Conservation (phyloP, 75 land plant genomes). For the Picea glauca region DNA sequence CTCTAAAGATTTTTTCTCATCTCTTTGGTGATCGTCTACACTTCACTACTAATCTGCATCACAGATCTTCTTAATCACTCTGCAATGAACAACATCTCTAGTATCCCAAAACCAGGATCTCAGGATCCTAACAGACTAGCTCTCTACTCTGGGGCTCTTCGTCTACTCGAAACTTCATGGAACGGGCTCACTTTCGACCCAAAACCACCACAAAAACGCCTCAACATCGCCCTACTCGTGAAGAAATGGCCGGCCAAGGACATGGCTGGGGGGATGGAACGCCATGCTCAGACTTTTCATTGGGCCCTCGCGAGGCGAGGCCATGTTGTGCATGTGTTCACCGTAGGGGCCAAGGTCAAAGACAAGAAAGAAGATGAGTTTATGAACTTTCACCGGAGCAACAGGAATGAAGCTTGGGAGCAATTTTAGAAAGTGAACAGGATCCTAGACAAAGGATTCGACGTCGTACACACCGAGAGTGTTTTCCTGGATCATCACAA, state of each 20-base stretch:
- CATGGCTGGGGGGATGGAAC: constrained; percentile 67
- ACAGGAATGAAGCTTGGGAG: constrained; percentile 21
- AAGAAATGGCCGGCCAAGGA: constrained; percentile 66
- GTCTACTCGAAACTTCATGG: constrained; percentile 44
- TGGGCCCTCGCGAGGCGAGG: constrained; percentile 60
- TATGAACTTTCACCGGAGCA: background rate
- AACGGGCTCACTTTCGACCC: constrained; percentile 52
- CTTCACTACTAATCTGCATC: too few relatives aligned
- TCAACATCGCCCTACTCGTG: constrained; percentile 63
- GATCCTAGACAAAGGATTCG: background rate
- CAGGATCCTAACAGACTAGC: too few relatives aligned
- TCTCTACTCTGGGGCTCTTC: constrained; percentile 53
- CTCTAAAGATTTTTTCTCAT: too few relatives aligned
- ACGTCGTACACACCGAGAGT: constrained; percentile 26
- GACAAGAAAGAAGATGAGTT: too few relatives aligned
- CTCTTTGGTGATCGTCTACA: too few relatives aligned
- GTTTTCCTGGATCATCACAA: constrained; percentile 47
- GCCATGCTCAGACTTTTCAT: constrained; percentile 71
- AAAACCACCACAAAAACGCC: constrained; percentile 20
- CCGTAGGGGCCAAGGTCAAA: constrained; percentile 17
- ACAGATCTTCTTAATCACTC: too few relatives aligned
- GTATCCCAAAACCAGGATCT: too few relatives aligned
- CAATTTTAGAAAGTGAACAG: constrained; percentile 8
- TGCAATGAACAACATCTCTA: too few relatives aligned
- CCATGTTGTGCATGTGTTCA: constrained; percentile 72